Percentiles rank a stretch among this genome's conserved stretches.
phyloP scores from a whole-genome alignment of 768 basidiomycete species.

The Lentinus tigrinus region DNA sequence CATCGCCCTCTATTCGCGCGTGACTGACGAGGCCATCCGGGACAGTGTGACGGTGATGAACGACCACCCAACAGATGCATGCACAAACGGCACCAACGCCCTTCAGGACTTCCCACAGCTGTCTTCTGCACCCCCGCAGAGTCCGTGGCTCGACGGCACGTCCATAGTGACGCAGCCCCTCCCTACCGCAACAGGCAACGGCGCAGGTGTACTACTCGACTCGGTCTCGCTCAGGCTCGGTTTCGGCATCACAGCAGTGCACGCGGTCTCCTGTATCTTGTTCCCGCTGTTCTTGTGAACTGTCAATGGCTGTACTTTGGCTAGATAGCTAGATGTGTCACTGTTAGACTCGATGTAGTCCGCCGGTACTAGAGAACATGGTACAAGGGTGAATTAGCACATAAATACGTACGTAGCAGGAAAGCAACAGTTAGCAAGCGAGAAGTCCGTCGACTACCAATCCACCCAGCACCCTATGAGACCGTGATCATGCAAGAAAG shows the following conservation, averaged over 20 bases:
- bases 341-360: background rate
- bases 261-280: background rate
- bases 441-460: constrained; percentile 5
- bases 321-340: background rate
- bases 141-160: constrained; percentile 26
- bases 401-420: constrained; percentile 17
- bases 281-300: background rate
- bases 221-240: background rate
- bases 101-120: constrained; percentile 26
- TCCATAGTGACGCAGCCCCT: constrained; percentile 16
- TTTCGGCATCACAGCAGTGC: background rate
- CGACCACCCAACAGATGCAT: constrained; percentile 16
- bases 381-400: constrained; percentile 13
- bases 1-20: background rate
- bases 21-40: no score
- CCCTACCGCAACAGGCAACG: constrained; percentile 12
- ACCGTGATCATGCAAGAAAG: background rate
- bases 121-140: constrained; percentile 21
- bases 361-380: background rate
- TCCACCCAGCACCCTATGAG: constrained; percentile 8
- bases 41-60: constrained; percentile 13
- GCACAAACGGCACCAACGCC: constrained; percentile 23
- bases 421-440: constrained; percentile 3
- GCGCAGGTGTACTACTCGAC: background rate
- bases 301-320: background rate